A percentile compares a stretch with the other conserved stretches of the same genome.
Conservation (phyloP, 192 early-diverging fungal genomes). For the Gaertneriomyces semiglobifer region DNA sequence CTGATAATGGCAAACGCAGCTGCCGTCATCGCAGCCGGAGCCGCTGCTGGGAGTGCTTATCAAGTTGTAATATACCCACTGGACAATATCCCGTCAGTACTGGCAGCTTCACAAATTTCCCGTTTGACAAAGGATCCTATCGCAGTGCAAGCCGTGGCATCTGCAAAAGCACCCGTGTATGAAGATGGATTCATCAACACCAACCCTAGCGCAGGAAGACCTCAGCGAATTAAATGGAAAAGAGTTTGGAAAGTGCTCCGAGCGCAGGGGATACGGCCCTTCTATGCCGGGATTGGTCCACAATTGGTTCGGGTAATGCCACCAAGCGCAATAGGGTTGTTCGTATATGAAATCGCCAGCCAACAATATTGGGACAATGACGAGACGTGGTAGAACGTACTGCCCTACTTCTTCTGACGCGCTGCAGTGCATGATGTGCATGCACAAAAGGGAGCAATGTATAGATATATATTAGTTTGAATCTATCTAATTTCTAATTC, state of each 20-base stretch:
- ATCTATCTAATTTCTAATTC: background rate
- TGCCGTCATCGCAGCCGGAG: conserved; percentile 43
- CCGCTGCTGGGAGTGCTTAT: conserved; percentile 44
- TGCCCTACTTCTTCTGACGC: too few species aligned
- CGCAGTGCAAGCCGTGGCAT: conserved; percentile 17
- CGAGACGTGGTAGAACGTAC: background rate
- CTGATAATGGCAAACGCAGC: conserved; percentile 30
- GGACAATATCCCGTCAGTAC: conserved; percentile 32
- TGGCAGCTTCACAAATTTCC: background rate
- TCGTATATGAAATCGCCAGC: conserved; percentile 51
- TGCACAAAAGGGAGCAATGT: too few species aligned
- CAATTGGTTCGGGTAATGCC: conserved; percentile 50
- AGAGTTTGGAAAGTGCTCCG: conserved; percentile 24
- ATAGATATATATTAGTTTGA: too few species aligned
- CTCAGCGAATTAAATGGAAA: conserved; percentile 20
- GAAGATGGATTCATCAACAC: conserved; percentile 27
- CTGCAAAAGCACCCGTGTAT: conserved; percentile 16
- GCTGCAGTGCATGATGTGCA: too few species aligned
- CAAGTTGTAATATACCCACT: conserved; percentile 46
- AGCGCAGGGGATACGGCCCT: conserved; percentile 31
- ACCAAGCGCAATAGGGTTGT: conserved; percentile 46
- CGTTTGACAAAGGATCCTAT: conserved; percentile 1
- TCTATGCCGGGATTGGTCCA: conserved; percentile 46
- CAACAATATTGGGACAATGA: conserved; percentile 39
- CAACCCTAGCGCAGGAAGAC: conserved; percentile 1